Evolutionary conservation across 441 rosid species (phyloP), one percentile per base, ranked within the genome.

Genomic region (Populus trichocarpa): DNA sequence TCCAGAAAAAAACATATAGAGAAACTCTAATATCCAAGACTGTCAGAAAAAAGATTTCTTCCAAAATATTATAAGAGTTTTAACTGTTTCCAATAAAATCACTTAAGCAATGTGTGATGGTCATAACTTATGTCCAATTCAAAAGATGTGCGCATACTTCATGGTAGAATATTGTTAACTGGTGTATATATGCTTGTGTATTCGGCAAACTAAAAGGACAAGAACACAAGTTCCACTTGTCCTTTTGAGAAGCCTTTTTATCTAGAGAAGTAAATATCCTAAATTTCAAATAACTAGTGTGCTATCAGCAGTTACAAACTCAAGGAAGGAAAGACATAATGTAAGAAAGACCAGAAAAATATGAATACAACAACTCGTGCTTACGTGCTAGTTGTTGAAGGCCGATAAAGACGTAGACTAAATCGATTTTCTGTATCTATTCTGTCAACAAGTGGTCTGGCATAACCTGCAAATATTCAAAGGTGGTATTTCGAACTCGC

Each of bases 351-450:
- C 71, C 59, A 18, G 72, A 36, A 67, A 68, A 75, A 46, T 75
- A 22, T 57, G 42, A 18, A 46, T 16, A 14, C 6, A 72, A 61
- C 68, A 26, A 71, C 76, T 73, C 73, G 59, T 32, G 79, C 94
- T 89, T 84, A 93, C 97, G 97, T 95, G 89, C 93, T 93, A 80
- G 78, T 88, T 75, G 97, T 95, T 72, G 97, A 93, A 83, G 98
- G 96, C 63, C 98, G 90, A 84, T 95, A 95, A 74, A 93, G 96
- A 70, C 97, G 88, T 78, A 76, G 85, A 78, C 87, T 81, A 57
- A 95, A 94, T 70, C 83, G 85, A 69, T 90, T 90, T 70, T 88
- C 92, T 6, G 79, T 82, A 83, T 95, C 97, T 77, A 95, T 90
- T 67, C 84, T 88, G 79, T 95, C 98, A 76, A 95, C 97, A 61